A percentile compares a stretch with the other conserved stretches of the same genome.
Evolutionary conservation across 2,329 filamentous ascomycete species (phyloP).

Genomic region (Arthrobotrys pseudoclavata): DNA sequence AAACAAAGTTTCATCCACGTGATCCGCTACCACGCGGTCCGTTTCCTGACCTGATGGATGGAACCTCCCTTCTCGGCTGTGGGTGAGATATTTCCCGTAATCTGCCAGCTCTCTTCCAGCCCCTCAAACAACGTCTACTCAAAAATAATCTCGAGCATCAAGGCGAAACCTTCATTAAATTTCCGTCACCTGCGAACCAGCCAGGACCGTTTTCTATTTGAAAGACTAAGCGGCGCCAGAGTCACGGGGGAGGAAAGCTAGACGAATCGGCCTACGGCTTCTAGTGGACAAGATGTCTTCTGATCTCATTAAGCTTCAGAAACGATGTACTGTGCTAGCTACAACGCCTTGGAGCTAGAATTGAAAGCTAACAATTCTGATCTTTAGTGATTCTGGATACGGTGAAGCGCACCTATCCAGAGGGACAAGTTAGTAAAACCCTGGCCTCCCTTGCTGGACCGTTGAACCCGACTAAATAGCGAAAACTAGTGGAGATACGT

Average conservation of each 20-base stretch:
- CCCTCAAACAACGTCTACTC: conserved; percentile 36
- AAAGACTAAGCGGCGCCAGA: conserved; percentile 5
- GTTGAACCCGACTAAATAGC: conserved; percentile 5
- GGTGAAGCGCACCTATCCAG: conserved; percentile 40
- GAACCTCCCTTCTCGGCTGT: conserved; percentile 59
- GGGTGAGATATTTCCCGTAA: conserved; percentile 57
- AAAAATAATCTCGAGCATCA: conserved; percentile 13
- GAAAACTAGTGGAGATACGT: conserved; percentile 89
- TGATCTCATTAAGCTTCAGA: conserved; percentile 56
- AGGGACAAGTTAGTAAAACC: conserved; percentile 45
- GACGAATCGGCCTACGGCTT: conserved; percentile 11
- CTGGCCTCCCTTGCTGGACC: not conserved
- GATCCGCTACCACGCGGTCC: conserved; percentile 29
- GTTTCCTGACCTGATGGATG: conserved; percentile 45
- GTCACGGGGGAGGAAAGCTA: conserved; percentile 28
- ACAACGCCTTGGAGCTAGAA: not conserved
- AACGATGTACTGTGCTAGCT: conserved; percentile 23
- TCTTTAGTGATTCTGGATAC: conserved; percentile 42
- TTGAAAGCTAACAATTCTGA: conserved; percentile 3
- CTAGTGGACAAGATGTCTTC: conserved; percentile 48
- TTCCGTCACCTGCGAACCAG: conserved; percentile 7
- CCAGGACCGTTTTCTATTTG: not conserved
- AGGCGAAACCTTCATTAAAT: conserved; percentile 23
- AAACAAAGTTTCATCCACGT: conserved; percentile 33
- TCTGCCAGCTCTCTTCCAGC: conserved; percentile 48